Evolutionary conservation across 495 filamentous ascomycete species (phyloP), one percentile per base, ranked within the genome.

Genomic region (Thermothielavioides terrestris): DNA sequence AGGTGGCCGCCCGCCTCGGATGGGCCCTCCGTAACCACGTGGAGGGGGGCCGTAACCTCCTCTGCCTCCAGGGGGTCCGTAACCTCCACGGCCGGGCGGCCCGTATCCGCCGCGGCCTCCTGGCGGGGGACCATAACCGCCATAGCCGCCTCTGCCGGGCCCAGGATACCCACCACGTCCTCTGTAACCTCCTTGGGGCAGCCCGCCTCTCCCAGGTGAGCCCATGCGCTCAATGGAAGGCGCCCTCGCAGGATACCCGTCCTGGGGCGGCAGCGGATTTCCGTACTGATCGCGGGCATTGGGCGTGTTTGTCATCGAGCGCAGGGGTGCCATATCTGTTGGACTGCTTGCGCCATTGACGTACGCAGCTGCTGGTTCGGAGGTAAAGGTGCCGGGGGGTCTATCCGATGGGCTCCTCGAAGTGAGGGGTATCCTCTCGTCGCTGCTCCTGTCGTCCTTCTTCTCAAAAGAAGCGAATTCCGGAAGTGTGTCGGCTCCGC

Each of bases 381-480:
- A 60, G 14, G 56, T 47, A 4, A 56, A 54, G 36, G 63, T 64
- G 40, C 61, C 70, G 6, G 68, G 69, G 1, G 74, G 75, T 22
- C 68, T 65, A n/a, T 73, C 67, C n/a, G 74, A 68, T 7, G 72
- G 68, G 43, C 79, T 83, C 49, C 75, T 68, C 0, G 80, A 72
- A 28, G 91, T 95, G 22, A 97, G 67, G 0, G 89, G 89, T n/a
- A 85, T 81, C 26, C 81, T 76, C 62, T 96, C 92, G 41, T 96
- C 92, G 50, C 79, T 83, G 34, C 69, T 70, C 30, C 68, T 75
- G 10, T 78, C 76, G 27, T 77, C 72, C 43, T 70, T 73, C 49
- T 82, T 83, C 46, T 91, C 88, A 59, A 84, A 96, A 0, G 88
- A 77, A 8, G 89, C 83, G 67, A 94, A 95, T 26, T 79, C 75